Evolutionary conservation across 345 rosid species (phyloP).

Genomic region (Acer saccharum): DNA sequence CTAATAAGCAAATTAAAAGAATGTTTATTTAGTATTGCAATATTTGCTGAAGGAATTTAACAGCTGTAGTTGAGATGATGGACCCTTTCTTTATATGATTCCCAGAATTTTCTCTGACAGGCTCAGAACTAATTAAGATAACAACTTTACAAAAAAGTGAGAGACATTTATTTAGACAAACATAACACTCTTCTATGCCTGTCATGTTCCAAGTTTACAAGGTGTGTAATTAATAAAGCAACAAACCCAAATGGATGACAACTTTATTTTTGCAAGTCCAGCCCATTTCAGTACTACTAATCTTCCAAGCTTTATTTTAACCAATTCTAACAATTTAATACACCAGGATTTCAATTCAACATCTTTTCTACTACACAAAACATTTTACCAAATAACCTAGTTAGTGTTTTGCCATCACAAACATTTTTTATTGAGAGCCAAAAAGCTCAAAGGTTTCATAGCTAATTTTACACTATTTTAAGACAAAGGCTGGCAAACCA

Average conservation of each 20-base stretch:
- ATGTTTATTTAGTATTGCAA: background rate
- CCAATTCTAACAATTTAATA: too few species aligned
- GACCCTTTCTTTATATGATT: slow-evolving; percentile 10
- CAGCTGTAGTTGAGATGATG: slow-evolving; percentile 4
- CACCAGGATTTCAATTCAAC: too few species aligned
- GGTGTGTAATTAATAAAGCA: background rate
- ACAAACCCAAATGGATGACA: background rate
- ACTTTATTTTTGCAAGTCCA: background rate
- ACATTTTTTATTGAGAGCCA: background rate
- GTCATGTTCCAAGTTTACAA: background rate
- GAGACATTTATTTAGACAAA: background rate
- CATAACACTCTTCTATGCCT: background rate
- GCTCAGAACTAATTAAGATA: background rate
- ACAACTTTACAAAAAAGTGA: background rate
- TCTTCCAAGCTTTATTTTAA: too few species aligned
- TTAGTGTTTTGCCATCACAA: too few species aligned
- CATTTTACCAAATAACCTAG: background rate
- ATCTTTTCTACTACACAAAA: too few species aligned
- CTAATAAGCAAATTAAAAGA: background rate
- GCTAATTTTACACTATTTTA: background rate
- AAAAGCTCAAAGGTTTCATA: background rate
- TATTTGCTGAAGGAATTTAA: background rate
- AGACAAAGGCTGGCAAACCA: background rate
- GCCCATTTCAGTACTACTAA: background rate
- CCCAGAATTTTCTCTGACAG: background rate